Evolutionary conservation across 1,284 basidiomycete genomes (phyloP).

Genomic region (Coniophora puteana): DNA sequence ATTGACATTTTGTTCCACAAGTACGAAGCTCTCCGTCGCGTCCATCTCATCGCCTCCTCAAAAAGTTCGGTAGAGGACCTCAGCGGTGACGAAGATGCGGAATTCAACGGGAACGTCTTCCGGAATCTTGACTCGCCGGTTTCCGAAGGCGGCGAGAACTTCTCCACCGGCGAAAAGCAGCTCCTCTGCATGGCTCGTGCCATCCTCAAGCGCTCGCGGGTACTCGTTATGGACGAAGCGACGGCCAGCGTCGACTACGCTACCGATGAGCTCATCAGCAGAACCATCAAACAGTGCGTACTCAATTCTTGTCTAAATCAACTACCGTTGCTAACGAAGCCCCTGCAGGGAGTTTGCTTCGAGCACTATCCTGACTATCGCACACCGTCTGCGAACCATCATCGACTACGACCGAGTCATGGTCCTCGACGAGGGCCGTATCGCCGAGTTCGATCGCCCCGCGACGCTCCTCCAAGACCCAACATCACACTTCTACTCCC

Average conservation of each 20-base stretch:
- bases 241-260: conserved; percentile 54
- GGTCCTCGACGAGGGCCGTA: conserved; percentile 75
- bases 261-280: conserved; percentile 56
- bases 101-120: conserved; percentile 77
- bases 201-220: conserved; percentile 70
- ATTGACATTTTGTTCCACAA: conserved; percentile 20
- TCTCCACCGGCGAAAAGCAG: conserved; percentile 83
- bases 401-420: conserved; percentile 66
- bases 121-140: conserved; percentile 76
- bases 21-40: conserved; percentile 81
- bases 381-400: conserved; percentile 57
- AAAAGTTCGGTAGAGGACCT: conserved; percentile 40
- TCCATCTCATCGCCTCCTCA: conserved; percentile 69
- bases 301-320: conserved; percentile 50
- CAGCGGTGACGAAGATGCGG: conserved; percentile 31
- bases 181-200: conserved; percentile 83
- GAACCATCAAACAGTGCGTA: conserved; percentile 54
- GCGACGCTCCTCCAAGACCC: conserved; percentile 61
- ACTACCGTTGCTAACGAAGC: conserved; percentile 21
- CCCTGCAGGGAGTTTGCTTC: conserved; percentile 57
- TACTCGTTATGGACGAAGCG: conserved; percentile 82
- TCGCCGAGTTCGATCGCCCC: conserved; percentile 79
- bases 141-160: conserved; percentile 83
- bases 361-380: conserved; percentile 58
- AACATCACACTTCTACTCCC: conserved; percentile 66